Conservation (phyloP, 805 yeast genomes). For the Lipomyces lipofer region DNA sequence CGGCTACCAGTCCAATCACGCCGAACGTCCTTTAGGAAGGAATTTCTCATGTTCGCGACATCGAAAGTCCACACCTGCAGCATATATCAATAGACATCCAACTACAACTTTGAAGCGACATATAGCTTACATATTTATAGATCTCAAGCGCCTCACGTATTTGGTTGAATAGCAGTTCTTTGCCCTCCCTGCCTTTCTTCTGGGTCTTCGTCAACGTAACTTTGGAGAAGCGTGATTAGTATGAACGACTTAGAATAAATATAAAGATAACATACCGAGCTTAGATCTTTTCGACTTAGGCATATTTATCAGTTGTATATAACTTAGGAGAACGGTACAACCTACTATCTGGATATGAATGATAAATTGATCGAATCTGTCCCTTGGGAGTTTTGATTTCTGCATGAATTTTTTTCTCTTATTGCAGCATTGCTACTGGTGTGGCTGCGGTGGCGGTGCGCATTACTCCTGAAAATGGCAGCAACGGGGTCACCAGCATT, state of each 20-base stretch:
- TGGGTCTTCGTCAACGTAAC: conserved; percentile 95
- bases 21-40: conserved; percentile 90
- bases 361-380: neutral
- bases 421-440: neutral
- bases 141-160: conserved; percentile 79
- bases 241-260: too few species aligned
- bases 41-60: conserved; percentile 91
- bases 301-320: too few species aligned
- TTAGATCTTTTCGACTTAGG: conserved; percentile 97
- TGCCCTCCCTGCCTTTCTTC: conserved; percentile 91
- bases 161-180: conserved; percentile 87
- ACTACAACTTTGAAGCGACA: neutral
- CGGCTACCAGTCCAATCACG: conserved; percentile 88
- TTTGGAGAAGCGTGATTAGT: conserved; percentile 21
- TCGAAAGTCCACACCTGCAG: conserved; percentile 68
- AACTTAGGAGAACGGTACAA: too few species aligned
- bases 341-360: neutral
- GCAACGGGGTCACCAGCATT: too few species aligned
- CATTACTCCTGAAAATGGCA: neutral
- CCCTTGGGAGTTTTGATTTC: conserved; percentile 10
- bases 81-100: neutral
- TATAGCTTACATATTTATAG: conserved; percentile 56
- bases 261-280: conserved; percentile 52
- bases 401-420: conserved; percentile 3
- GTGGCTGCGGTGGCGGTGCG: conserved; percentile 9